Base-by-base conservation (phyloP, 306 rosid genomes). In the Sechiopsis laciniata region DNA sequence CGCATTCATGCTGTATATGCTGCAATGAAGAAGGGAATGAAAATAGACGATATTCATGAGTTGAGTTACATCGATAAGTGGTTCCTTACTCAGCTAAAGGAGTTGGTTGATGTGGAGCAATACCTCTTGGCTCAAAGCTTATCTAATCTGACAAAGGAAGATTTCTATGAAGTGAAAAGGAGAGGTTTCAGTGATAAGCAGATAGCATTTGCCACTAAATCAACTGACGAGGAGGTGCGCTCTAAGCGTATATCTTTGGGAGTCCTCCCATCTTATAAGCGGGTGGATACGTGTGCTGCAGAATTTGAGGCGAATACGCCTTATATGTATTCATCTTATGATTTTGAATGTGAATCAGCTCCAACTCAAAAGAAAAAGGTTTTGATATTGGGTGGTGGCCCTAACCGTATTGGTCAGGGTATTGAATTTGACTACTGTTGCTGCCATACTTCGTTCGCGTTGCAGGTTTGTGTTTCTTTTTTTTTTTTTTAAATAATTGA, bases 201-300 rank as follows among this genome's bases (percentile, higher is more conserved):
- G 76, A 91, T 91, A 76, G 95, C 95, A 65, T 95, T 95, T 84
- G 95, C 97, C 42, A 91, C 91, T 68, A 95, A 91, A 76, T 82
- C 96, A 55, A 78, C 92, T 7, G 95, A 91, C 84, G 84, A 80
- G 77, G 95, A 89, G 72, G 93, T 95, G 17, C 88, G 96, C 53
- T 35, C 50, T 53, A 91, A 78, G 86, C 84, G 97, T 52, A 67
- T 86, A 17, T 85, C 90, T 46, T 57, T 91, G 64, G 93, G 93
- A 56, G 93, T 95, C 55, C 65, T 79, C 72, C 97, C 97, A 55
- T 80, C 97, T 52, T 95, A 84, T 75, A 95, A 95, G 78, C 88
- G 96, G 66, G 99, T 95, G 20, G 99, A 95, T 80, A 91, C 99
- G 3, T 95, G 99, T 79, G 99, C 99, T 17, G 99, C 99, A n/a